A percentile compares a stretch with the other conserved stretches of the same genome.
Conservation (phyloP, 148 eudicot genomes). For the Camellia sinensis region DNA sequence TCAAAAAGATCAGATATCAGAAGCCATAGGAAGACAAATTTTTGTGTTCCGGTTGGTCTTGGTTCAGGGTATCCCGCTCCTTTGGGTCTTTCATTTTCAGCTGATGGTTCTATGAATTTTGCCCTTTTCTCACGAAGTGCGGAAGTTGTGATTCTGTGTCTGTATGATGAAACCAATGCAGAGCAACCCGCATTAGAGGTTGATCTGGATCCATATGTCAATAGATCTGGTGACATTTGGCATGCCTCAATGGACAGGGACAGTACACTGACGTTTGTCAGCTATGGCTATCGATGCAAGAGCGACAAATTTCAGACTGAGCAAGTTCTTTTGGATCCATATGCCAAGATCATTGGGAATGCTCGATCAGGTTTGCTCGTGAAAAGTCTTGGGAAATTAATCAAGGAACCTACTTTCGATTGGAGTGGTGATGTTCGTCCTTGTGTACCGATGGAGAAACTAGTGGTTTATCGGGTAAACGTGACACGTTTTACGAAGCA, state of each 20-base stretch:
- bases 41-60: constrained; percentile 83
- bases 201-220: constrained; percentile 87
- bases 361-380: constrained; percentile 24
- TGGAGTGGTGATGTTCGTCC: constrained; percentile 74
- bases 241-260: constrained; percentile 62
- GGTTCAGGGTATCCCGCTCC: constrained; percentile 76
- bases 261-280: constrained; percentile 42
- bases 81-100: constrained; percentile 57
- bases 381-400: constrained; percentile 45
- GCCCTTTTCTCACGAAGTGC: constrained; percentile 70
- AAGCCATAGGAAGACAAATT: constrained; percentile 57
- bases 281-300: constrained; percentile 82
- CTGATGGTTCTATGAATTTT: constrained; percentile 71
- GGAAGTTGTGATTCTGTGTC: constrained; percentile 62
- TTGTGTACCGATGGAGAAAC: constrained; percentile 62
- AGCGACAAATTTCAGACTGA: constrained; percentile 7
- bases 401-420: constrained; percentile 53
- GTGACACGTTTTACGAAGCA: constrained; percentile 61
- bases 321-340: constrained; percentile 73
- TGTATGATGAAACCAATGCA: constrained; percentile 47
- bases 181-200: constrained; percentile 76
- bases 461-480: constrained; percentile 76
- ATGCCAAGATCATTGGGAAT: constrained; percentile 56
- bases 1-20: constrained; percentile 35
- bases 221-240: constrained; percentile 90